A percentile compares a stretch with the other conserved stretches of the same genome.
phyloP scores from a whole-genome alignment of 345 rosid species.

The Alliaria petiolata region DNA sequence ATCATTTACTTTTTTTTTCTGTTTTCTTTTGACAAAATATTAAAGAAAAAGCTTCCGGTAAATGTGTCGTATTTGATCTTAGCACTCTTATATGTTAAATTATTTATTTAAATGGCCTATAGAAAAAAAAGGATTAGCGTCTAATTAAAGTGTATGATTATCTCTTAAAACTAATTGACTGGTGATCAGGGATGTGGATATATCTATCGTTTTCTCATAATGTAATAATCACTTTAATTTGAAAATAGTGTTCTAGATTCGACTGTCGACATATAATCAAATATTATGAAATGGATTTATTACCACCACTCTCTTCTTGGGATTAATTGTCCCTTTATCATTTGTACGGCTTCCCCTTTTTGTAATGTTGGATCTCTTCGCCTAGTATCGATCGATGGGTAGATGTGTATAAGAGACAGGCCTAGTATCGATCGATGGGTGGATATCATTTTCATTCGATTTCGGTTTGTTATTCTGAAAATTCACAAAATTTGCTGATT shows the following conservation, averaged over 20 bases:
- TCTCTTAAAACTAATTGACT: neutral
- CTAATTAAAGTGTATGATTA: neutral
- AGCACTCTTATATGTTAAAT: neutral
- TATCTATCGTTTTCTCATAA: slow-evolving; percentile 24
- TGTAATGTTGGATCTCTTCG: neutral
- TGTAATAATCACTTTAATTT: neutral
- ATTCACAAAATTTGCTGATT: neutral
- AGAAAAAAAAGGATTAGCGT: neutral
- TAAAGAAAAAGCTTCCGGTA: slow-evolving; percentile 5
- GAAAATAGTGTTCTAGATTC: slow-evolving; percentile 9
- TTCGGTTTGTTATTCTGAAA: neutral
- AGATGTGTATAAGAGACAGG: too few relatives aligned
- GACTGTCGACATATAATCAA: slow-evolving; percentile 6
- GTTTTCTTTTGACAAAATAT: slow-evolving; percentile 25
- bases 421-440: neutral
- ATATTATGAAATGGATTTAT: neutral
- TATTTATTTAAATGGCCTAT: neutral
- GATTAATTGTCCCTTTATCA: neutral
- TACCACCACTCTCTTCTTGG: neutral
- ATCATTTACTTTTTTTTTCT: neutral
- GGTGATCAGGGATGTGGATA: slow-evolving; percentile 17
- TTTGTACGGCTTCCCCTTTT: neutral
- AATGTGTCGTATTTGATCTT: slow-evolving; percentile 10
- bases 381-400: neutral
- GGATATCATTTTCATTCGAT: neutral